phyloP scores from a whole-genome alignment of 768 basidiomycete species.

The Podaxis sp. region DNA sequence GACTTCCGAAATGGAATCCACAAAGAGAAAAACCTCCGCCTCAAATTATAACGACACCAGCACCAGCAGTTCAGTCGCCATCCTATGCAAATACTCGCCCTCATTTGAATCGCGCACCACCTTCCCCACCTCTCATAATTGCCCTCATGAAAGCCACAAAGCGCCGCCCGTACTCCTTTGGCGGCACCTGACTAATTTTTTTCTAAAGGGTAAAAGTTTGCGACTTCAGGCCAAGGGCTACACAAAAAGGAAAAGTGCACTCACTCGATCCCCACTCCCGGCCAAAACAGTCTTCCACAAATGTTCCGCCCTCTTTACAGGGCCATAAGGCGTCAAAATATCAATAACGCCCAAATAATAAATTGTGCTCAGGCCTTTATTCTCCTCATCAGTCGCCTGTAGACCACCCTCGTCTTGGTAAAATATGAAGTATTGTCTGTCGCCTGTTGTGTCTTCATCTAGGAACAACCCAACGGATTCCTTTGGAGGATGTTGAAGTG shows the following conservation, averaged over 20 bases:
- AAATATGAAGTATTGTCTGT: conserved; percentile 79
- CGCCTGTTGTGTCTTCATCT: conserved; percentile 54
- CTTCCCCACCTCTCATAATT: conserved; percentile 78
- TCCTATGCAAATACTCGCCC: background rate
- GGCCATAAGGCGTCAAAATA: conserved; percentile 86
- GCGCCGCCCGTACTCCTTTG: conserved; percentile 80
- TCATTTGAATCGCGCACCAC: conserved; percentile 38
- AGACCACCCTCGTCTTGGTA: conserved; percentile 96
- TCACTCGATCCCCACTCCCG: conserved; percentile 69
- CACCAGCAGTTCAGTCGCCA: too few relatives aligned
- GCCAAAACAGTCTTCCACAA: conserved; percentile 79
- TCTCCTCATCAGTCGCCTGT: conserved; percentile 83
- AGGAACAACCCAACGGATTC: conserved; percentile 34
- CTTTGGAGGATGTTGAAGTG: conserved; percentile 10
- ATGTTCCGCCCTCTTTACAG: conserved; percentile 78
- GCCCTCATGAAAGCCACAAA: conserved; percentile 87
- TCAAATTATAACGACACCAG: too few relatives aligned
- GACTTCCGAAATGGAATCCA: too few relatives aligned
- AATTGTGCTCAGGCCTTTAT: conserved; percentile 68
- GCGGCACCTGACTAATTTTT: conserved; percentile 91
- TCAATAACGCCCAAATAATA: conserved; percentile 98
- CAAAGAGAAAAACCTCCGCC: too few relatives aligned
- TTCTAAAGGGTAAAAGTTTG: conserved; percentile 45
- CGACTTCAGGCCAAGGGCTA: conserved; percentile 6
- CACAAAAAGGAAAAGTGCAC: conserved; percentile 26